Evolutionary conservation across 1,139 yeast genomes (phyloP), one percentile per base, ranked within the genome.

Genomic region (Fermentozyma sake): DNA sequence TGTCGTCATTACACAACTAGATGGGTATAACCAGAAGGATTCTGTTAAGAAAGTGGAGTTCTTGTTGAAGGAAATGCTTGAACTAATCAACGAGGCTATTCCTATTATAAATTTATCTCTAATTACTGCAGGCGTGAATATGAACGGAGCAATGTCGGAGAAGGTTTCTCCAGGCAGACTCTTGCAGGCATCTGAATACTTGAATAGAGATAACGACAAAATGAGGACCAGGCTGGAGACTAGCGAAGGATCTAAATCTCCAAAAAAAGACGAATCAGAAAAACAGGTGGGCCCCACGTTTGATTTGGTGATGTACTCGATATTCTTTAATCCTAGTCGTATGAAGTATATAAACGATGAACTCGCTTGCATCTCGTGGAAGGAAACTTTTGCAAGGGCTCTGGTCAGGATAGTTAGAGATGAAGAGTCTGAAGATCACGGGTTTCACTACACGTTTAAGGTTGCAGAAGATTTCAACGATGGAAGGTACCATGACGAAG

Each of bases 401-500:
- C 50, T 55, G 32, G 71, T 74, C 1, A 52, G 57, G 13, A 47
- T 80, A 6, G 40, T 45, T 3, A 36, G 37, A 3, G 30, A 22
- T 16, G 34, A 33, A 14, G 43, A 29, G 14, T n/a, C n/a, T n/a
- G 26, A 24, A 19, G 20, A 41, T 3, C 11, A n/a, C 6, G 6
- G 13, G n/a, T 77, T 57, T 41, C 40, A 48, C 4, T 82, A 80
- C 46, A 49, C 49, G 7, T 42, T 84, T 20, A 53, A 48, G 7
- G 59, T 84, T 2, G 51, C 49, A 3, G 93, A 84, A 44, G 72
- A 72, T 42, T 75, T 79, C 33, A 67, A 81, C 44, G 95, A 84
- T 52, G 86, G 75, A 0, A 57, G 94, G 32, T 84, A 80, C 45
- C 95, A 84, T 44, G 82, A 78, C 7, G 71, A 61, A 8, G 74